Percentiles rank a stretch among this genome's conserved stretches.
phyloP scores from a whole-genome alignment of 225 moss, liverwort and hornwort genomes.

The Pseudoscleropodium purum region DNA sequence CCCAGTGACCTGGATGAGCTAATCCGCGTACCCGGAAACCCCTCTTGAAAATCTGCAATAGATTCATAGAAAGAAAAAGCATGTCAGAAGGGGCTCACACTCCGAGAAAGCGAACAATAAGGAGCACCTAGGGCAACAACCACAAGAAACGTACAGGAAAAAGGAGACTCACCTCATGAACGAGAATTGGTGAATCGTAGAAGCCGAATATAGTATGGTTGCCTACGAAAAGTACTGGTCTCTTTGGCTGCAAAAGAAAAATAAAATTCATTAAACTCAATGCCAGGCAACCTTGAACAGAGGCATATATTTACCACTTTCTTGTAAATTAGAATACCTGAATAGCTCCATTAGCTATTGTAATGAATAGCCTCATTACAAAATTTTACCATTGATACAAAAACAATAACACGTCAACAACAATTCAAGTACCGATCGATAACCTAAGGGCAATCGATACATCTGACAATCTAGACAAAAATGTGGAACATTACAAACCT shows the following conservation, averaged over 20 bases:
- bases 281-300: not conserved
- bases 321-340: not conserved
- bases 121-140: not conserved
- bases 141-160: not conserved
- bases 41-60: slow-evolving; percentile 59
- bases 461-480: not conserved
- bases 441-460: not conserved
- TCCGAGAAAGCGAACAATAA: not conserved
- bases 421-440: not conserved
- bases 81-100: not conserved
- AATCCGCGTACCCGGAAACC: slow-evolving; percentile 83
- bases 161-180: slow-evolving; percentile 55
- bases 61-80: not conserved
- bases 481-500: slow-evolving; percentile 33
- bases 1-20: slow-evolving; percentile 94
- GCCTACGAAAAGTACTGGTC: slow-evolving; percentile 84
- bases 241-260: slow-evolving; percentile 53
- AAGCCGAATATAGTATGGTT: slow-evolving; percentile 89
- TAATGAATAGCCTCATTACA: too few relatives aligned
- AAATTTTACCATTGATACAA: too few relatives aligned
- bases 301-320: not conserved
- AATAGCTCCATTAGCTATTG: not conserved
- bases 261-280: not conserved
- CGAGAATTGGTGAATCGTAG: slow-evolving; percentile 84
- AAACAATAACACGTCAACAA: not conserved